Evolutionary conservation across 768 basidiomycete species (phyloP), one percentile per base, ranked within the genome.

Genomic region (Boletus rubroflammeus): DNA sequence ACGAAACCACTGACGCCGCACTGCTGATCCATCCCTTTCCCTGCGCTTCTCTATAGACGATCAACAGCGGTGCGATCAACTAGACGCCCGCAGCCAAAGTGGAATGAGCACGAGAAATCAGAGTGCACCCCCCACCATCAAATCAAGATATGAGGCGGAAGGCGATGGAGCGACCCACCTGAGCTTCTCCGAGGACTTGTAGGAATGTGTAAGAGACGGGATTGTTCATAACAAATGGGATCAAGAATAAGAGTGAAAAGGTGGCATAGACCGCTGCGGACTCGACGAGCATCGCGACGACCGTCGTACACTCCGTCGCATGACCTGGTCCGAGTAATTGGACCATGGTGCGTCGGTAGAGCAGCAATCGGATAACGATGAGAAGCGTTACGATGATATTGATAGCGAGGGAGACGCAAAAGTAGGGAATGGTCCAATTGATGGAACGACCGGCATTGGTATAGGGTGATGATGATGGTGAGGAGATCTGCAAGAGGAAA

Each of bases 61-160:
- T 77, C 36, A 76, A 56, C 2, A 72, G 53, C 1, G 74, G 74
- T 2, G 73, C 71, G 32, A 76, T 70, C 36, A 67, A 53, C 76
- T 77, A 43, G 50, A 47, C 11, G 1, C 1, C 21, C 8, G 26
- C 29, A n/a, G 21, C 31, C 38, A n/a, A 46, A 26, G 40, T 9
- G 26, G 23, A 8, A 19, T 62, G 19, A 62, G 48, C 56, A 46
- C 25, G 8, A 35, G 17, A 25, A 14, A 52, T 14, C 7, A 21
- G 6, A 36, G 17, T 6, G 29, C 17, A 17, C 2, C 8, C 17
- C 23, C 29, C 11, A 11, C n/a, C 50, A 39, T n/a, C 21, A 31
- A 25, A 39, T 53, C 21, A 25, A 26, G 34, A 31, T 45, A 17
- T 14, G 26, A 13, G 23, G 19, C 4, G 10, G 31, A 10, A 13